phyloP scores from a whole-genome alignment of 768 basidiomycete species.

The Panaeolus papilionaceus region DNA sequence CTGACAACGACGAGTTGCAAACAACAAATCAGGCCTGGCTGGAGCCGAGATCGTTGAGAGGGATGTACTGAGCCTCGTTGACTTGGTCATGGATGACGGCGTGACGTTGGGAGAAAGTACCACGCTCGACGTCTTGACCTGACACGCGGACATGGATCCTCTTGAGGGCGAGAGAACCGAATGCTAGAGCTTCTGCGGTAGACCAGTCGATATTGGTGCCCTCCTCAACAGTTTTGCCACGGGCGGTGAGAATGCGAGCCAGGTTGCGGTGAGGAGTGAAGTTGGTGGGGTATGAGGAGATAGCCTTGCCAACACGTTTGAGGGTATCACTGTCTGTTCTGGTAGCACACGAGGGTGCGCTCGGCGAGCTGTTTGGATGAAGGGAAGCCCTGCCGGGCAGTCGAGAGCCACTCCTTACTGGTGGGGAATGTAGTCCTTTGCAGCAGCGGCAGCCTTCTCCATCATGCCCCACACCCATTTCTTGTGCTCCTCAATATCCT shows the following conservation, averaged over 20 bases:
- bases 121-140: conserved; percentile 98
- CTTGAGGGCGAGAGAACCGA: conserved; percentile 92
- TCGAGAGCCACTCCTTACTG: conserved; percentile 96
- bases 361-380: conserved; percentile 96
- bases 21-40: conserved; percentile 93
- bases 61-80: conserved; percentile 89
- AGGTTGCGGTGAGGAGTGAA: conserved; percentile 94
- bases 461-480: conserved; percentile 99
- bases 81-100: conserved; percentile 96
- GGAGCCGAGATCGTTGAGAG: conserved; percentile 86
- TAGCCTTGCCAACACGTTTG: conserved; percentile 83
- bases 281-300: conserved; percentile 84
- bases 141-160: conserved; percentile 94
- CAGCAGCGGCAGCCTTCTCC: conserved; percentile 87
- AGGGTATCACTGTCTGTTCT: conserved; percentile 80
- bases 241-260: conserved; percentile 84
- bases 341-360: conserved; percentile 84
- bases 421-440: conserved; percentile 97
- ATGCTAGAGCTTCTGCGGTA: conserved; percentile 96
- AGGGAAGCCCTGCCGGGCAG: conserved; percentile 98
- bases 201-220: conserved; percentile 96
- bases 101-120: conserved; percentile 98
- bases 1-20: conserved; percentile 96
- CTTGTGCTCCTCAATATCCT: conserved; percentile 98
- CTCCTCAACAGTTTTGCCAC: conserved; percentile 92